Conservation (phyloP, 2,329 filamentous ascomycete genomes). For the Nannizziopsis arthrosporioides region DNA sequence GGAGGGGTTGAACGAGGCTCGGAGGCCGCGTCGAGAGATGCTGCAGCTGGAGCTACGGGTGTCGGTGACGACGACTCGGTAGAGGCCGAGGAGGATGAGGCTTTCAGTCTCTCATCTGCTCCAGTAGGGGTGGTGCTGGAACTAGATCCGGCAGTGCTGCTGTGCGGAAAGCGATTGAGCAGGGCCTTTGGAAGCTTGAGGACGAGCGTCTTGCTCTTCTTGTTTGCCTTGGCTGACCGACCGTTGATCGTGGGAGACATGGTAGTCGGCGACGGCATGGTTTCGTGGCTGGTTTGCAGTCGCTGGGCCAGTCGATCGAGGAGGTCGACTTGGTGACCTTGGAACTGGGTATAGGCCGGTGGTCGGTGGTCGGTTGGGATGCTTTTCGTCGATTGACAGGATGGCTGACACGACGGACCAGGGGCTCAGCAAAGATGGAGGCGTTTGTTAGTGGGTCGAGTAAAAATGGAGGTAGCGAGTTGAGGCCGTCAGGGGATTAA, state of each 20-base stretch:
- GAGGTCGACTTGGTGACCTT: not conserved
- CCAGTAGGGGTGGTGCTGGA: not conserved
- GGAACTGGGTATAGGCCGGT: not conserved
- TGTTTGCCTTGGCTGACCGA: constrained; percentile 26
- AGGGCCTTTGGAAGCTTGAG: constrained; percentile 31
- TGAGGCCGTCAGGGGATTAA: constrained; percentile 7
- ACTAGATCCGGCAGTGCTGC: constrained; percentile 12
- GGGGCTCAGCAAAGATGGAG: not conserved
- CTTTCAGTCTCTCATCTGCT: constrained; percentile 19
- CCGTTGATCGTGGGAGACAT: constrained; percentile 23
- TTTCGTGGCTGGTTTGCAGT: constrained; percentile 11
- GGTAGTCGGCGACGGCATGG: constrained; percentile 19
- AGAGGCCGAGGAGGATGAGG: constrained; percentile 27
- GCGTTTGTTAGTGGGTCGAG: constrained; percentile 2
- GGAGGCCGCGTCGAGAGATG: constrained; percentile 33
- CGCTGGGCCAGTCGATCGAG: not conserved
- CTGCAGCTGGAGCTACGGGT: constrained; percentile 21
- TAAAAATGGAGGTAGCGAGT: constrained; percentile 2
- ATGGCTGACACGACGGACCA: no score
- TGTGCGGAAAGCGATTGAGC: constrained; percentile 27
- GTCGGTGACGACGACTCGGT: constrained; percentile 20
- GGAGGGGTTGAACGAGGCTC: constrained; percentile 25
- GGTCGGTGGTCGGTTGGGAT: not conserved
- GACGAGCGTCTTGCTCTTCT: constrained; percentile 25
- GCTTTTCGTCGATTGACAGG: not conserved